phyloP scores from a whole-genome alignment of 352 stramenopile species.

The Phytopythium delawarense region DNA sequence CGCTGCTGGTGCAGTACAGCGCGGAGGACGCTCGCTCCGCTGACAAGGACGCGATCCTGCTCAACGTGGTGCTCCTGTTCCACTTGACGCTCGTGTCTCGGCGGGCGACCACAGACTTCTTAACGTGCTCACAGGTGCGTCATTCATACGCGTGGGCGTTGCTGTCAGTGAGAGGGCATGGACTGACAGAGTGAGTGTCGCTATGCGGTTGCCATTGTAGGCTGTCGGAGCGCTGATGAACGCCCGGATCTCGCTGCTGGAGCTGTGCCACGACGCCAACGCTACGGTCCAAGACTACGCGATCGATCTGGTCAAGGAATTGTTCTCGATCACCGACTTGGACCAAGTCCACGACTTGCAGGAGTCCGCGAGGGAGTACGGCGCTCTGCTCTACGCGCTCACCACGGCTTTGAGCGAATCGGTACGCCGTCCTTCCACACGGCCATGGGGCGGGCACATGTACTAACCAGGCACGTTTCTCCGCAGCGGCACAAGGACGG shows the following conservation, averaged over 20 bases:
- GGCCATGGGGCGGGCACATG: neutral
- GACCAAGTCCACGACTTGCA: conserved; percentile 77
- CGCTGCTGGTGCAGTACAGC: conserved; percentile 65
- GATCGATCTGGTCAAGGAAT: conserved; percentile 67
- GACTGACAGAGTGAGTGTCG: neutral
- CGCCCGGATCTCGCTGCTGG: conserved; percentile 57
- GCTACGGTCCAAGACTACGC: conserved; percentile 42
- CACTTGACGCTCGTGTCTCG: conserved; percentile 58
- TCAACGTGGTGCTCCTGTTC: conserved; percentile 55
- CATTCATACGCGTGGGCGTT: neutral
- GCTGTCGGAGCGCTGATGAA: conserved; percentile 64
- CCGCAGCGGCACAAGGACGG: conserved; percentile 10
- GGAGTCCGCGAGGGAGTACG: conserved; percentile 73
- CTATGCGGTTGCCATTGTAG: conserved; percentile 2
- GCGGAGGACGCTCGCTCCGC: conserved; percentile 13
- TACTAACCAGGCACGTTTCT: conserved; percentile 1
- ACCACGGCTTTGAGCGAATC: conserved; percentile 26
- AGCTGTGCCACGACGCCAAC: conserved; percentile 48
- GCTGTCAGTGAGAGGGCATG: neutral
- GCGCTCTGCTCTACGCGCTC: conserved; percentile 68
- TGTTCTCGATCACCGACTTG: conserved; percentile 69
- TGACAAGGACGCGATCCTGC: conserved; percentile 31
- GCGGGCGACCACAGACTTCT: conserved; percentile 37
- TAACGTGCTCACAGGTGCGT: conserved; percentile 44
- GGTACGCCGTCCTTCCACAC: neutral